Evolutionary conservation across 2,329 filamentous ascomycete species (phyloP), one percentile per base, ranked within the genome.

Genomic region (Uncinocarpus reesii): DNA sequence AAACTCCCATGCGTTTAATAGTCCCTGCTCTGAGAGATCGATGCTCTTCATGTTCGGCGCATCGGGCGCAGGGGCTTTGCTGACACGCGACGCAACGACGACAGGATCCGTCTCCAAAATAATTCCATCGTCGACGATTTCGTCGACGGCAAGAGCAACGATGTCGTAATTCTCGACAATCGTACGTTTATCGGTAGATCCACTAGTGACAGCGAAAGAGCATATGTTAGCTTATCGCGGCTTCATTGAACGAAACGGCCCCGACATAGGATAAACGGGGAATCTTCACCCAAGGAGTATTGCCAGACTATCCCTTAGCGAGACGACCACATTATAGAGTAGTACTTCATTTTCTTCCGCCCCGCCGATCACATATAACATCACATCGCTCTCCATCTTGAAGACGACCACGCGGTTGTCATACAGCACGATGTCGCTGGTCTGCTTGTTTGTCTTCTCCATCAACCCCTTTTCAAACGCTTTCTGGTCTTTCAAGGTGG

Each of bases 101-200:
- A 92, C 90, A 1, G 92, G 89, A 65, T 98, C 92, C 0, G 90
- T 96, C 72, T 98, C 92, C 53, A 98, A 80, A 59, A 98, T 90
- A 64, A 96, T 93, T 52, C 92, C 92, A 62, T 94, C 88, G 68
- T 95, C 88, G 47, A 93, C 80, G 53, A 93, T 90, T 69, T 98
- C 92, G 67, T 98, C 92, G 55, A 98, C 86, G 37, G 89, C 86
- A 47, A 98, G 79, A 11, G 88, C 85, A 53, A 95, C 86, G 18
- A 96, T 78, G 68, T 96, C 92, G 74, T 96, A 98, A 77, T 96
- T 96, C 71, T 98, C 92, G 62, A 96, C 83, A 57, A 96, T 88
- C 50, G 92, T 96, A 57, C 92, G 83, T 77, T 95, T 95, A 73
- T 98, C 92, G 43, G 93, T 89, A 28, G 87, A 87, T 77, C 93